Base-by-base conservation (phyloP, 257 asterid species). In the Echites panduratus region DNA sequence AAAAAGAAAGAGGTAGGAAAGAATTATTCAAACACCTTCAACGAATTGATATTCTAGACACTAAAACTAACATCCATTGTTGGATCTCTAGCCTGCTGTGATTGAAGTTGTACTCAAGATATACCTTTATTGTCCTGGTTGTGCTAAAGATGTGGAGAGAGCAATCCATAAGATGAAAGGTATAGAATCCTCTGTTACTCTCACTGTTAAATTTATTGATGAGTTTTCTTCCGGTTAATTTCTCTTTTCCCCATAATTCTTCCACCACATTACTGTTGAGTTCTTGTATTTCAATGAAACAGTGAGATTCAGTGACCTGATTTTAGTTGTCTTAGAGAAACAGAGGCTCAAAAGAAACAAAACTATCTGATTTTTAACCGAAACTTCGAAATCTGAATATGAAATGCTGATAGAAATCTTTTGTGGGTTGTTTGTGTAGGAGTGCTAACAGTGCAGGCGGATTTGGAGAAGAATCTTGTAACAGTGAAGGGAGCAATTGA, bases 401-500 rank as follows among this genome's bases (percentile, higher is more conserved):
- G 68, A 35, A 62, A 35, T 63, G 22, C 8, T 3, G 65, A 58
- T 40, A 5, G 5, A 17, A 50, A 50, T n/a, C 17, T 50, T 50
- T 17, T 41, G 49, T 14, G 63, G n/a, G 20, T 40, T 41, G 56
- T 61, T 73, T 24, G n/a, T 40, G 41, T n/a, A 91, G 96, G 96
- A n/a, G 96, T 92, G 22, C 80, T 80, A 32, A 86, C 73, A 5
- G 96, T 90, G 67, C 84, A 84, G 65, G 75, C 86, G 9, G 85
- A 88, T 2, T 68, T 82, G 86, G 83, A 68, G 79, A 90, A 82
- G 68, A 81, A 86, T 72, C 9, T 69, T 69, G 96, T 85, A 79
- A 81, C n/a, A 5, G 96, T 92, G 66, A 90, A 84, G 80, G 98
- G 98, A 29, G 82, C 47, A 6, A 87, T 92, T 78, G 88, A 86